These are phyloP conservation scores for Grosmannia penicillata DNA, from an alignment of 2,329 filamentous ascomycete species.

Conservation along the genomic window DNA sequence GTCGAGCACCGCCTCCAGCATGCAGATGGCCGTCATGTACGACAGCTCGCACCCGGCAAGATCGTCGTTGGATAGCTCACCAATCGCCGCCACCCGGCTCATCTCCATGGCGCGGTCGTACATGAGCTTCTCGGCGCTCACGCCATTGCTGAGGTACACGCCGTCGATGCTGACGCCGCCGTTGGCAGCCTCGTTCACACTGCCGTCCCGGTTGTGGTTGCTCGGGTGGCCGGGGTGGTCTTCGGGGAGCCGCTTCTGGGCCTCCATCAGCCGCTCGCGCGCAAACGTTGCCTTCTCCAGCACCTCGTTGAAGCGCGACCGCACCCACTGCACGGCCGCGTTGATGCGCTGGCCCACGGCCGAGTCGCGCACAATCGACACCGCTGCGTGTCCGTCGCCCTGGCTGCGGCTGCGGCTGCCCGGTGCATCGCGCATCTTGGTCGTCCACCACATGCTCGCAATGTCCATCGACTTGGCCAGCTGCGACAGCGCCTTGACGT, in stretches of 20 bases:
- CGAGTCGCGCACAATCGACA: conserved; percentile 28
- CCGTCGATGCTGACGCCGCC: conserved; percentile 49
- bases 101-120: conserved; percentile 95
- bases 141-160: conserved; percentile 71
- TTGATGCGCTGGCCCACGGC: conserved; percentile 62
- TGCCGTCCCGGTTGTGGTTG: conserved; percentile 37
- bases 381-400: conserved; percentile 18
- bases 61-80: conserved; percentile 87
- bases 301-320: conserved; percentile 88
- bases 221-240: conserved; percentile 77
- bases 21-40: conserved; percentile 82
- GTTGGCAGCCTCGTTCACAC: conserved; percentile 30
- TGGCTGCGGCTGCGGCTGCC: conserved; percentile 12
- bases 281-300: conserved; percentile 92
- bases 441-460: conserved; percentile 80
- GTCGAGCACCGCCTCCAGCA: conserved; percentile 90
- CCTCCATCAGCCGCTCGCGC: conserved; percentile 73
- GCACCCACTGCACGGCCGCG: conserved; percentile 89
- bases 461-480: conserved; percentile 93
- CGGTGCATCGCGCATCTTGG: conserved; percentile 51
- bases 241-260: conserved; percentile 66
- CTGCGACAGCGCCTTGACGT: conserved; percentile 84
- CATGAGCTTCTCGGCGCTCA: conserved; percentile 94
- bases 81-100: conserved; percentile 87
- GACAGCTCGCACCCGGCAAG: conserved; percentile 77